Conservation (phyloP, 495 filamentous ascomycete genomes). For the Lasiosphaeria ovina region DNA sequence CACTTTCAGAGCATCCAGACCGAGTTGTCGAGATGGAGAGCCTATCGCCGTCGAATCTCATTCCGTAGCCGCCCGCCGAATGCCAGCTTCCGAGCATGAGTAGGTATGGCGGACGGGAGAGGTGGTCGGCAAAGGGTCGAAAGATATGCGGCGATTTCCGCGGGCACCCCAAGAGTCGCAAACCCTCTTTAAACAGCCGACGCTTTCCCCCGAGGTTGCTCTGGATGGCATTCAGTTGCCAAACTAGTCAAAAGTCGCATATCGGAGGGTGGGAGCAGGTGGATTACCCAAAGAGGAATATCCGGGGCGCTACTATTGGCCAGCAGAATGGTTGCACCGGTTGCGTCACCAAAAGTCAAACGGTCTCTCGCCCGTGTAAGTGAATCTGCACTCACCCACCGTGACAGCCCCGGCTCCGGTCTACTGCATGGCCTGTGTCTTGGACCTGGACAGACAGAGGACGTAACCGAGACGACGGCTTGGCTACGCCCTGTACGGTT, state of each 20-base stretch:
- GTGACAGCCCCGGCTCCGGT: slow-evolving; percentile 8
- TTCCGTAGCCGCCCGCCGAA: slow-evolving; percentile 10
- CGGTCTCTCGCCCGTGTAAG: background rate
- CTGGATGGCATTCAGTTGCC: slow-evolving; percentile 13
- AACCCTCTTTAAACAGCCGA: slow-evolving; percentile 8
- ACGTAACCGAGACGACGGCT: too few relatives aligned
- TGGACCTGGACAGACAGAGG: background rate
- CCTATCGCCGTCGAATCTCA: background rate
- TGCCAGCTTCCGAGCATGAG: background rate
- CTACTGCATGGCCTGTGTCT: slow-evolving; percentile 5
- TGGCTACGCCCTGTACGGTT: too few relatives aligned
- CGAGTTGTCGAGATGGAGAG: slow-evolving; percentile 3
- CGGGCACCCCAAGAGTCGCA: slow-evolving; percentile 4
- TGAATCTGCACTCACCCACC: slow-evolving; percentile 1
- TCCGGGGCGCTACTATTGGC: slow-evolving; percentile 16
- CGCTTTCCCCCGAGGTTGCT: background rate
- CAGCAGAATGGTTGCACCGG: background rate
- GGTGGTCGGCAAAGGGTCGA: background rate
- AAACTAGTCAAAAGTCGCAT: slow-evolving; percentile 16
- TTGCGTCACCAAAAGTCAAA: slow-evolving; percentile 3
- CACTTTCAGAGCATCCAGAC: slow-evolving; percentile 11
- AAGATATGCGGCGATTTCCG: background rate
- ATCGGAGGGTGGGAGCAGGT: slow-evolving; percentile 4
- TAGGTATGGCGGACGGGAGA: background rate
- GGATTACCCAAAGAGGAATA: slow-evolving; percentile 18